These are phyloP conservation scores for Saksenaea vasiformis DNA, from an alignment of 371 early-diverging fungal species.

Conservation along the genomic window DNA sequence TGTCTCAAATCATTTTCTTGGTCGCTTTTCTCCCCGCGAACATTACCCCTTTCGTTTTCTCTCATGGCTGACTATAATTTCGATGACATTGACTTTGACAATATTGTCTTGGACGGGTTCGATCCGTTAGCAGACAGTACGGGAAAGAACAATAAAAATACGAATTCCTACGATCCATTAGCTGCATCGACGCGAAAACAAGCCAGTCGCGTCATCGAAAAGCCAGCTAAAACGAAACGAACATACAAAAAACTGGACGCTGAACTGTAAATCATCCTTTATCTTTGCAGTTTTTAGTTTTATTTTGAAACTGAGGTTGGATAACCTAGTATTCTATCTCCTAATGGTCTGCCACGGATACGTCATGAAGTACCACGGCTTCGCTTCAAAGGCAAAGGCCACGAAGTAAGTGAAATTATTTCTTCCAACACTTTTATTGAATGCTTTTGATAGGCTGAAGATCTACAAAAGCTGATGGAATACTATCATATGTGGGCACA, in stretches of 20 bases:
- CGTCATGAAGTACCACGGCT: conserved; percentile 27
- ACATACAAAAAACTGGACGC: conserved; percentile 9
- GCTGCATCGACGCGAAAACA: background rate
- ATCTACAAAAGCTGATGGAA: conserved; percentile 49
- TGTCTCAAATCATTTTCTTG: background rate
- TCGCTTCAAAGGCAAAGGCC: conserved; percentile 32
- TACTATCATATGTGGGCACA: conserved; percentile 63
- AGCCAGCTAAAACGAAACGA: background rate
- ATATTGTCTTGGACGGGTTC: conserved; percentile 12
- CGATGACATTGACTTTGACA: conserved; percentile 9
- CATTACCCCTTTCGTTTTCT: background rate
- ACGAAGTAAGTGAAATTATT: conserved; percentile 22
- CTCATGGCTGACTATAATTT: background rate
- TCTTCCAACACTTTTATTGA: background rate
- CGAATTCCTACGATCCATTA: conserved; percentile 11
- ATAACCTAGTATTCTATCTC: conserved; percentile 20
- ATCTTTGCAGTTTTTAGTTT: background rate
- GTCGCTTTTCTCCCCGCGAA: background rate
- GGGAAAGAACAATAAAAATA: background rate
- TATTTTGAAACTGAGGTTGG: background rate
- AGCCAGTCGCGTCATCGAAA: background rate
- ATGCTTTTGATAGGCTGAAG: conserved; percentile 24
- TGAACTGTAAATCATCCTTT: conserved; percentile 5
- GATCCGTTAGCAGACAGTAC: conserved; percentile 9
- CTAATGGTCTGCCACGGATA: conserved; percentile 29